Percentiles rank a stretch among this genome's conserved stretches.
Conservation (phyloP, 805 yeast genomes). For the Kregervanrija fluxuum region DNA sequence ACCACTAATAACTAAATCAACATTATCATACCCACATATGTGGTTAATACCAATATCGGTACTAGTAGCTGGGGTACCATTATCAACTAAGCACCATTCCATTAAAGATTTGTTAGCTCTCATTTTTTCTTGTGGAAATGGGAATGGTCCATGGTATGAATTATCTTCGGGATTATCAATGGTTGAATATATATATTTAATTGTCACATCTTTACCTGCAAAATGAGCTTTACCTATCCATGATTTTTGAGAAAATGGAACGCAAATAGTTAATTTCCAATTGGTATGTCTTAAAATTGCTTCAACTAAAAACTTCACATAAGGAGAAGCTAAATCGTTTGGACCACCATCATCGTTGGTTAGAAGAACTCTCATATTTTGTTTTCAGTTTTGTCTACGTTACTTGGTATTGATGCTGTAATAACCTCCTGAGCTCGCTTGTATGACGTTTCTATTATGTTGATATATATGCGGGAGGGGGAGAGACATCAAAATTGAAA, state of each 20-base stretch:
- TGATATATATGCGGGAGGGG: too few relatives aligned
- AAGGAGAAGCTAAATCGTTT: conserved; percentile 71
- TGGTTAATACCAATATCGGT: conserved; percentile 84
- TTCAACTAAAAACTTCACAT: conserved; percentile 72
- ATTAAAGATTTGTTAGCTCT: conserved; percentile 36
- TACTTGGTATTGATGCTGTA: too few relatives aligned
- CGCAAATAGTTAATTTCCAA: conserved; percentile 80
- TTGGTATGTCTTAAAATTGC: conserved; percentile 57
- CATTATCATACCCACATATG: conserved; percentile 44
- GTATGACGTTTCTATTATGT: too few relatives aligned
- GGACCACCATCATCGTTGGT: conserved; percentile 98
- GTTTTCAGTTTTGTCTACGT: not conserved
- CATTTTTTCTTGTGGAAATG: conserved; percentile 38
- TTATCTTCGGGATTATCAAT: conserved; percentile 37
- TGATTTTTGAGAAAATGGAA: conserved; percentile 81
- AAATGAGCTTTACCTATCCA: conserved; percentile 99
- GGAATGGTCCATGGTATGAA: conserved; percentile 62
- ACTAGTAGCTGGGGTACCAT: conserved; percentile 94
- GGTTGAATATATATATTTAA: conserved; percentile 59
- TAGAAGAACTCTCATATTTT: conserved; percentile 29
- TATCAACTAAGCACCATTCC: conserved; percentile 80
- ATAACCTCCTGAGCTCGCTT: too few relatives aligned
- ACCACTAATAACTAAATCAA: conserved; percentile 87
- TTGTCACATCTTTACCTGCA: conserved; percentile 60
- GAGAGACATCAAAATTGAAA: too few relatives aligned